These are phyloP conservation scores for Sistotremastrum niveocremeum DNA, from an alignment of 768 basidiomycete species.

Conservation along the genomic window DNA sequence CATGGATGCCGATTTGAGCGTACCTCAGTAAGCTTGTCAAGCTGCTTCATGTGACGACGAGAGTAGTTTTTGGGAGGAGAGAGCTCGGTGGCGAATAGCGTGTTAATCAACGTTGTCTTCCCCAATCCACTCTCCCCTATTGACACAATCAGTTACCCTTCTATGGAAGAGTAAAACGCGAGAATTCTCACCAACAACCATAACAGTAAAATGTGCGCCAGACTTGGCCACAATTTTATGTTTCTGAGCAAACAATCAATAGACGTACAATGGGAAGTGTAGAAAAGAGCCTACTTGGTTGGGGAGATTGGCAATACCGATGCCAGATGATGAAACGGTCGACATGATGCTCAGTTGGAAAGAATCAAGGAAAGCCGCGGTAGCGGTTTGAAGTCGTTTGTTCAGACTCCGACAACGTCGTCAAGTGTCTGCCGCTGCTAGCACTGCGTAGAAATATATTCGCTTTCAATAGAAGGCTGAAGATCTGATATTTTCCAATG, in stretches of 20 bases:
- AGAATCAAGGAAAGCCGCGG: too few species aligned
- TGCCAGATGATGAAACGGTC: conserved; percentile 44
- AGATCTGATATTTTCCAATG: too few species aligned
- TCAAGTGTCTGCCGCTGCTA: too few species aligned
- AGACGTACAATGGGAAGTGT: neutral
- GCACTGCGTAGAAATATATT: too few species aligned
- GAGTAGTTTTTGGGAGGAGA: conserved; percentile 84
- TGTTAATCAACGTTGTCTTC: conserved; percentile 97
- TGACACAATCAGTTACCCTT: neutral
- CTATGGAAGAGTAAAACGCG: neutral
- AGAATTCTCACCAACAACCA: conserved; percentile 80
- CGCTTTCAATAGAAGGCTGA: too few species aligned
- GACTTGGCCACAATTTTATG: conserved; percentile 99
- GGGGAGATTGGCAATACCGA: conserved; percentile 92
- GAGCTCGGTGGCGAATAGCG: conserved; percentile 95
- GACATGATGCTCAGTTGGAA: too few species aligned
- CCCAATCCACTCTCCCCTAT: conserved; percentile 93
- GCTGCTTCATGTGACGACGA: conserved; percentile 83
- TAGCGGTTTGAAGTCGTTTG: too few species aligned
- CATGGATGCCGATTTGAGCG: neutral
- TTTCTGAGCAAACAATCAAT: conserved; percentile 38
- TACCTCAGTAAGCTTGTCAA: conserved; percentile 91
- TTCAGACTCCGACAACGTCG: too few species aligned
- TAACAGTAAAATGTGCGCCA: conserved; percentile 96
- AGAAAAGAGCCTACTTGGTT: conserved; percentile 62